Evolutionary conservation across 129 eudicot genomes (phyloP), one percentile per base, ranked within the genome.

Genomic region (Helichrysum umbraculigerum): DNA sequence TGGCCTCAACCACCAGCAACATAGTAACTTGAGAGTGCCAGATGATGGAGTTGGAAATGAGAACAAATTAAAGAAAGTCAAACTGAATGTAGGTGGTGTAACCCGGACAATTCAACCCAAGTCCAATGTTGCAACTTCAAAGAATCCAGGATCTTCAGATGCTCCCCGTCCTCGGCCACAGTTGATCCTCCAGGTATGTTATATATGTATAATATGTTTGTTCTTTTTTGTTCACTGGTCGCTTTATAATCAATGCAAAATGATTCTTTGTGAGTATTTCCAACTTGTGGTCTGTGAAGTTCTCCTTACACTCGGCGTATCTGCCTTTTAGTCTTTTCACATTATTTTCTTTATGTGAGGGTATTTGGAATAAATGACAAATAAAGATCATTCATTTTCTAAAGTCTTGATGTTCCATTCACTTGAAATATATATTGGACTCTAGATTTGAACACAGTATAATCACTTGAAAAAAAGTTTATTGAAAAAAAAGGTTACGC

Each of bases 81-180:
- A 87, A 85, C 85, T 91, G 57, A 94, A 94, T 84, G 91, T 94
- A 65, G 96, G 96, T 62, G 98, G 97, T 65, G 87, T 87, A 30
- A 94, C 92, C 15, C 83, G 88, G 22, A 91, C 96, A 63, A 88
- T 94, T 81, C 97, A 94, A 72, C 54, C 97, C 58, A 91, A 94
- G 78, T 68, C 89, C 42, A 82, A 62, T 75, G 71, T 82, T 50
- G 84, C 82, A 74, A 73, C 77, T 56, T 39, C 85, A 69, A 92
- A 80, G 80, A 34, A 73, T 42, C 41, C 85, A 20, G 87, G 70
- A 51, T 62, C 85, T 56, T 81, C 84, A 57, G 92, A 88, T 72
- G 78, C 76, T 42, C 62, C 90, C 59, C 86, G 82, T 15, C 72
- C 78, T 30, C 83, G 82, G 16, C 89, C 74, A 66, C 89, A 82